Conservation (phyloP, 2,329 filamentous ascomycete species). For the Lanzia echinophila region DNA sequence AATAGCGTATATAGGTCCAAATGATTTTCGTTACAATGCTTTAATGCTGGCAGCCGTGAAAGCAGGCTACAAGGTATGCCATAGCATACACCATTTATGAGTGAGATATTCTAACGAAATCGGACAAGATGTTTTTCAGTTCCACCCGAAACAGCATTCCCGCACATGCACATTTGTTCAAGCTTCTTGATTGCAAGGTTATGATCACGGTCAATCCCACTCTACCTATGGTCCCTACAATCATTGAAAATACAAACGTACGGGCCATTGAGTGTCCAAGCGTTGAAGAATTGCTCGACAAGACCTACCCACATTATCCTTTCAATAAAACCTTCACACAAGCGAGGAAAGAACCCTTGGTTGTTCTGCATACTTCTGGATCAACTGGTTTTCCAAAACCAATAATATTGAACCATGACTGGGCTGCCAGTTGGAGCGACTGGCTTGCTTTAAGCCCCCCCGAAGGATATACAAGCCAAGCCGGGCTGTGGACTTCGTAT, state of each 20-base stretch:
- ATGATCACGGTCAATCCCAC: not conserved
- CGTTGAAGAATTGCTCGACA: not conserved
- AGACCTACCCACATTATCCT: not conserved
- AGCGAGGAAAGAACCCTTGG: not conserved
- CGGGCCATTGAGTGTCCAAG: not conserved
- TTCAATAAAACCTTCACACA: not conserved
- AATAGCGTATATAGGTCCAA: constrained; percentile 37
- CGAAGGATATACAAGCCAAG: too few relatives aligned
- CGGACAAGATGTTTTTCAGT: constrained; percentile 23
- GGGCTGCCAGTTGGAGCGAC: too few relatives aligned
- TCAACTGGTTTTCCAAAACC: not conserved
- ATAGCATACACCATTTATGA: not conserved
- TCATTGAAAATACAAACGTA: not conserved
- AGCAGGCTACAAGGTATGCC: not conserved
- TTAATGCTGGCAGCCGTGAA: not conserved
- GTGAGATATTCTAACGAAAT: constrained; percentile 33
- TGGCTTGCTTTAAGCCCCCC: too few relatives aligned
- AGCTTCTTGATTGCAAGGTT: not conserved
- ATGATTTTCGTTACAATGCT: not conserved
- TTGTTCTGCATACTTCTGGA: not conserved
- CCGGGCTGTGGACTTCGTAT: not conserved
- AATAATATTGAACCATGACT: not conserved
- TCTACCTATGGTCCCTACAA: not conserved
- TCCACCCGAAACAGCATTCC: too few relatives aligned
- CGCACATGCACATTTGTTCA: too few relatives aligned